A percentile compares a stretch with the other conserved stretches of the same genome.
Evolutionary conservation across 768 basidiomycete genomes (phyloP).

Genomic region (Hortiboletus flavorubellus): DNA sequence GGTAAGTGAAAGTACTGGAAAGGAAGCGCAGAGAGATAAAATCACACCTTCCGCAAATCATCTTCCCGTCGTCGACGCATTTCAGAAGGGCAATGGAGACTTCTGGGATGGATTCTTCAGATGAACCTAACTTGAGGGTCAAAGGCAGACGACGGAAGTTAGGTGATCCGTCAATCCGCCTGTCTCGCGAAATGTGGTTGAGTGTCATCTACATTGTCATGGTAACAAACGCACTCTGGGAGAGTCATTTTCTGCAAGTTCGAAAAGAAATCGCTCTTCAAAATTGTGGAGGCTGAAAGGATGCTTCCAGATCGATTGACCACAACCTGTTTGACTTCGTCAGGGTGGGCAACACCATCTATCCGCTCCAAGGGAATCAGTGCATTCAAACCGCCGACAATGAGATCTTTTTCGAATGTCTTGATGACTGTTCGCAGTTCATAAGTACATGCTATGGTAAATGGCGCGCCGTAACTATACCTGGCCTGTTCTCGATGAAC

Average conservation of each 20-base stretch:
- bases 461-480: slow-evolving; percentile 36
- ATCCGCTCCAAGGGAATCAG: slow-evolving; percentile 80
- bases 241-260: slow-evolving; percentile 96
- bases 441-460: background rate
- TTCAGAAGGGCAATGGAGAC: slow-evolving; percentile 36
- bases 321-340: slow-evolving; percentile 88
- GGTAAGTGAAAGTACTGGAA: slow-evolving; percentile 22
- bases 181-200: slow-evolving; percentile 20
- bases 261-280: slow-evolving; percentile 94
- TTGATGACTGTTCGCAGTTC: slow-evolving; percentile 66
- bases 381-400: slow-evolving; percentile 71
- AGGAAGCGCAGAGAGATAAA: background rate
- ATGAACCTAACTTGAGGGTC: slow-evolving; percentile 37
- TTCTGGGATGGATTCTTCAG: slow-evolving; percentile 27
- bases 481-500: slow-evolving; percentile 82
- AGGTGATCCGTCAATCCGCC: slow-evolving; percentile 89
- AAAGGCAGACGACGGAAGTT: slow-evolving; percentile 88
- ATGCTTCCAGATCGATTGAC: slow-evolving; percentile 81
- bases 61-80: slow-evolving; percentile 43
- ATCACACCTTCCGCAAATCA: slow-evolving; percentile 74
- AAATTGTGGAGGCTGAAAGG: slow-evolving; percentile 85
- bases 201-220: slow-evolving; percentile 1
- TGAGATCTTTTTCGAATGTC: slow-evolving; percentile 90
- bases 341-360: slow-evolving; percentile 76
- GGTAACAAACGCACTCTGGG: slow-evolving; percentile 63